Base-by-base conservation (phyloP, 83 land plant species). In the Picea abies region DNA sequence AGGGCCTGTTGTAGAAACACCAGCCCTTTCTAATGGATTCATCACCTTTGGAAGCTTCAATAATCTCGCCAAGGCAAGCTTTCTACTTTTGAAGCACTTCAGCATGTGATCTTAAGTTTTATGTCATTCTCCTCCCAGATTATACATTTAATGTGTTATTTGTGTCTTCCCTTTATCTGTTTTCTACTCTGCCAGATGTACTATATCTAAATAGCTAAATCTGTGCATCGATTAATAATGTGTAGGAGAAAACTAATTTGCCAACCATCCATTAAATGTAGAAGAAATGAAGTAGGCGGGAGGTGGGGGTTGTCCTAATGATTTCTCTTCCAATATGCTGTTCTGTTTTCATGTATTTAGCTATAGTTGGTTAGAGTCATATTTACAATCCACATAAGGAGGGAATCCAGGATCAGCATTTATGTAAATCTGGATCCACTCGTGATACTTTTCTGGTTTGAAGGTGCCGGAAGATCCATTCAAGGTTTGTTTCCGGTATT, bases 11-110 rank as follows among this genome's bases (percentile, higher is more conserved):
- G 91, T 83, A 52, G 93, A 85, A 69, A 84, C 98, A 66, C 98
- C 99, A 20, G 98, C 96, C 79, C 83, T 98, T 49, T 82, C 91
- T 19, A 98, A 98, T 89, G 99, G 99, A 68, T 96, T 98, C 83
- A 64, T 96, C 67, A 98, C 98, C 19, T 98, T 98, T 87, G 99
- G 99, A 23, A 96, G 99, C 88, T 94, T 98, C 80, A 98, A 98
- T 82, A 98, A 98, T 86, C 89, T 98, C 44, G 99, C 98, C 22
- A 98, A 98, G 99, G 98, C 92, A 91, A 26, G 68, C 39, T 25
- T 41, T 61, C 15, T 67, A 41, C 32, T 41, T 66, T 79, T 67
- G 32, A 14, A 37, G 41, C 39, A 56, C 25, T 16, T 47, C 37
- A 37, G 25, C 9, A 8, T 25, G 47, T 83, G 41, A 62, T 47